Conservation (phyloP, 2,329 filamentous ascomycete species). For the Leptographium wingfieldii region DNA sequence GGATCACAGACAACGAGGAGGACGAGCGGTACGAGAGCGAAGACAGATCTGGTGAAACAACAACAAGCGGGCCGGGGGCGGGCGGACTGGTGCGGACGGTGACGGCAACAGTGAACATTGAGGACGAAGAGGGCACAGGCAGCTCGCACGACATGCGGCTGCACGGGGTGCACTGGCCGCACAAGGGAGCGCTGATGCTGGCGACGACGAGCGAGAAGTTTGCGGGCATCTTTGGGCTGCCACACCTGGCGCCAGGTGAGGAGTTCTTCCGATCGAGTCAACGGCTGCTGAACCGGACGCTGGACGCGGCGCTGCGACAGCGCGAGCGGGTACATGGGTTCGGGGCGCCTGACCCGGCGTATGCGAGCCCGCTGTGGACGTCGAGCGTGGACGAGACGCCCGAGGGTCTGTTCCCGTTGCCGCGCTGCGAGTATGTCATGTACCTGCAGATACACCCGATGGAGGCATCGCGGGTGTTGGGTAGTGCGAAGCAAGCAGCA, state of each 20-base stretch:
- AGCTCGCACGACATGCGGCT: slow-evolving; percentile 69
- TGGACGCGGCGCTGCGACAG: slow-evolving; percentile 53
- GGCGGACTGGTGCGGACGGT: slow-evolving; percentile 54
- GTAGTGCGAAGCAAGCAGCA: neutral
- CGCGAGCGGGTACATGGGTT: slow-evolving; percentile 44
- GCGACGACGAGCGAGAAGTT: slow-evolving; percentile 91
- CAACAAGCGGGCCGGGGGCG: slow-evolving; percentile 21
- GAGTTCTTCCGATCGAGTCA: slow-evolving; percentile 47
- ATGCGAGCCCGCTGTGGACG: slow-evolving; percentile 56
- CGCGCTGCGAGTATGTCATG: slow-evolving; percentile 80
- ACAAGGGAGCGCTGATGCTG: slow-evolving; percentile 66
- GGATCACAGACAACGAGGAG: slow-evolving; percentile 44
- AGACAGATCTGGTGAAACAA: neutral
- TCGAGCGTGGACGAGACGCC: slow-evolving; percentile 51
- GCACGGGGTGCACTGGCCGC: slow-evolving; percentile 75
- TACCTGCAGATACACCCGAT: slow-evolving; percentile 67
- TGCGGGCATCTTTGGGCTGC: slow-evolving; percentile 78
- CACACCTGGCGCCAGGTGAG: slow-evolving; percentile 58
- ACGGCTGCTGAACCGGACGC: slow-evolving; percentile 57
- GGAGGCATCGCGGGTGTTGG: slow-evolving; percentile 22
- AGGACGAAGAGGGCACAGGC: slow-evolving; percentile 56
- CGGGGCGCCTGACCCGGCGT: slow-evolving; percentile 44
- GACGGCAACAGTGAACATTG: slow-evolving; percentile 55
- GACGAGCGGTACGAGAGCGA: slow-evolving; percentile 21
- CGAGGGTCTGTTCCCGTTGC: slow-evolving; percentile 46